Percentiles rank a stretch among this genome's conserved stretches.
Evolutionary conservation across 1,139 yeast genomes (phyloP).

Genomic region (Debaryomyces nepalensis): DNA sequence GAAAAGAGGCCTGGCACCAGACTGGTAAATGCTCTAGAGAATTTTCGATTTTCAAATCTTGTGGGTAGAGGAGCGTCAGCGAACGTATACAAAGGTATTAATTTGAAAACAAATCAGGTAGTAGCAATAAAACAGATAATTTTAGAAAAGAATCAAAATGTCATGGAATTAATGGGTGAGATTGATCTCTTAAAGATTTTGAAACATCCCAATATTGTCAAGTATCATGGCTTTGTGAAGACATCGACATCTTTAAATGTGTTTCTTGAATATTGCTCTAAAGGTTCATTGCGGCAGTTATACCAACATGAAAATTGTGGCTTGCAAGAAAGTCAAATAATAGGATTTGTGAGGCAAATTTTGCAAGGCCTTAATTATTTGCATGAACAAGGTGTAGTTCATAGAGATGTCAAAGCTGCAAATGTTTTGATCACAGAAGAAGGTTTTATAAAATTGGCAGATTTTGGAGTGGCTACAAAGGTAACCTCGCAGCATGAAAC

Average conservation of each 20-base stretch:
- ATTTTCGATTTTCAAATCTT: conserved; percentile 66
- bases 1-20: conserved; percentile 47
- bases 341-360: conserved; percentile 68
- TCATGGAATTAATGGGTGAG: conserved; percentile 72
- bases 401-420: conserved; percentile 80
- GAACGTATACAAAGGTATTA: conserved; percentile 82
- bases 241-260: conserved; percentile 69
- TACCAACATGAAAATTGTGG: conserved; percentile 59
- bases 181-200: conserved; percentile 81
- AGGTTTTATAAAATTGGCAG: conserved; percentile 71
- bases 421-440: conserved; percentile 66
- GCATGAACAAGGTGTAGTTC: conserved; percentile 75
- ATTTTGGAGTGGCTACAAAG: conserved; percentile 77
- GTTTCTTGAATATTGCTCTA: conserved; percentile 75
- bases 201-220: conserved; percentile 84
- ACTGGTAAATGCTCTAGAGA: conserved; percentile 50
- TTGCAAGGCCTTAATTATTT: conserved; percentile 71
- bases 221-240: conserved; percentile 85
- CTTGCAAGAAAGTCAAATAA: conserved; percentile 64
- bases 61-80: conserved; percentile 97
- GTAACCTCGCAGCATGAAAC: conserved; percentile 48
- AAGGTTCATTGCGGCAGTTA: conserved; percentile 79
- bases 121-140: conserved; percentile 87
- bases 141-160: conserved; percentile 52
- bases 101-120: conserved; percentile 64